Evolutionary conservation across 306 rosid species (phyloP), one percentile per base, ranked within the genome.

Genomic region (Biancaea sappan): DNA sequence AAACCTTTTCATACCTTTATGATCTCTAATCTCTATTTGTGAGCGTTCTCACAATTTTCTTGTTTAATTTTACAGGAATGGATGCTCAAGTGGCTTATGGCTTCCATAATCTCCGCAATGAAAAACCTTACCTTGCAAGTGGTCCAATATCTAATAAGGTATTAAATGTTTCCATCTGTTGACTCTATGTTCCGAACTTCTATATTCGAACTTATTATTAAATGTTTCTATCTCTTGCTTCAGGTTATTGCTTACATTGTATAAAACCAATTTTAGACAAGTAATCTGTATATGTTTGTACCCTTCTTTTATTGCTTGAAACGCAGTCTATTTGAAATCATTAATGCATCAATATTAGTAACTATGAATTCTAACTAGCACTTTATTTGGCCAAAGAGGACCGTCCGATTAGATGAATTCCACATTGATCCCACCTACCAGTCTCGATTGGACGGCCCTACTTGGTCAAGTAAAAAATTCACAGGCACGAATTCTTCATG

Each of bases 11-110:
- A 61, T 21, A 13, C 60, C 15, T 78, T 34, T 37, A 11, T 38
- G 57, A 47, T 77, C 25, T 81, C 38, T 75, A 14, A 58, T 81
- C 51, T 31, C 31, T 72, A 52, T 53, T 62, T 5, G 16, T 48
- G 50, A 56, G 26, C 44, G 35, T 51, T 61, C 73, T 58, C 28
- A 29, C 41, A 73, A 29, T 58, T 63, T 72, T 24, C 77, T 11
- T 2, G 22, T 71, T 72, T 82, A 57, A 9, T 82, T 67, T 79
- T 82, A 65, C 86, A 92, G 99, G 99, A 85, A 95, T 95, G 99
- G 99, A 95, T 82, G 99, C 98, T 61, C 91, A 86, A 80, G 97
- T 95, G 78, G 97, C 99, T 69, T 90, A 95, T 82, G 98, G 99
- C 47, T 95, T 95, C 81, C 98, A 95, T 82, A 90, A 85, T 86